Evolutionary conservation across 2,329 filamentous ascomycete genomes (phyloP), one percentile per base, ranked within the genome.

Genomic region (Sporothrix curviconia): DNA sequence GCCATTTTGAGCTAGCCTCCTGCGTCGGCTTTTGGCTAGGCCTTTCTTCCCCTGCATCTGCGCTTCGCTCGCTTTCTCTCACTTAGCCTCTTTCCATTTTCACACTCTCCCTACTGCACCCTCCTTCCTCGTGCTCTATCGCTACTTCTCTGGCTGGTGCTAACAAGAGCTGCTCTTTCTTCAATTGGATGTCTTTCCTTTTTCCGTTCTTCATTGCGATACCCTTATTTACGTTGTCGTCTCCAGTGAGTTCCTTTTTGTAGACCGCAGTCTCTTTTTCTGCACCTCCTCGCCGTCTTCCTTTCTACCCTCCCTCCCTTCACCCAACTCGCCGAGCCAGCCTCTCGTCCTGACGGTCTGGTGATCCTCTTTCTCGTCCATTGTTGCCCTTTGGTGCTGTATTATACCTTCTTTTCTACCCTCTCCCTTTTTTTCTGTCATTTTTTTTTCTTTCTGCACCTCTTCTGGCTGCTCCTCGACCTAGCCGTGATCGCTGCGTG

Each of bases 341-440:
- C 47, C 30, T 22, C 19, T 34, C 34, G 17, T 15, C 17, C 36
- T 42, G 36, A 43, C 28, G 34, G 17, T 7, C 24, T 30, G 28
- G 43, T 4, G 2, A 14, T 22, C 19, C 12, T n/a, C 36, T 50
- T 43, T 28, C 8, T 14, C 14, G 25, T 40, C 22, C n/a, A 5
- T 24, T 5, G 7, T n/a, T 15, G 15, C 42, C 19, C 46, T 47
- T n/a, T 19, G 7, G 36, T 44, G 7, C 32, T 47, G 32, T 46
- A 46, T 39, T 37, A 39, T 55, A 55, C 52, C 8, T 22, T 47
- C 53, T 32, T 61, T 60, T 66, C 65, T 63, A 62, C 63, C 62
- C 28, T 62, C 62, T 61, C 62, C 59, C 63, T 63, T 61, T 62
- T 49, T 57, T 63, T 62, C 59, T 24, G 17, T 42, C 36, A 15